Evolutionary conservation across 345 rosid species (phyloP).

Genomic region (Gossypioides kirkii): DNA sequence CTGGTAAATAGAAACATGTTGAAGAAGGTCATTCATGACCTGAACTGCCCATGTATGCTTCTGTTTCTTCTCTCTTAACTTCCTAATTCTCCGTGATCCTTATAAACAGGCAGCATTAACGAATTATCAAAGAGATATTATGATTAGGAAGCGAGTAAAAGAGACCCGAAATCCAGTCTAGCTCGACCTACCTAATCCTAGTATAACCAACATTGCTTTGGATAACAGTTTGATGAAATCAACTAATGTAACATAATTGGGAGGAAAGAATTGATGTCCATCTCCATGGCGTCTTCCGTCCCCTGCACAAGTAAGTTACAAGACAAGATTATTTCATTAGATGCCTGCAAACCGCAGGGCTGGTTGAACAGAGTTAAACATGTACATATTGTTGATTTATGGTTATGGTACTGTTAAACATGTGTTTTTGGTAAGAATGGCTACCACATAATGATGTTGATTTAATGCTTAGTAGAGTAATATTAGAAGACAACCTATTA

Average conservation of each 20-base stretch:
- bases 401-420: not conserved
- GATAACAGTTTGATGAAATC: slow-evolving; percentile 35
- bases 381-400: not conserved
- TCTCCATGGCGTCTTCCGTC: not conserved
- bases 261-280: slow-evolving; percentile 25
- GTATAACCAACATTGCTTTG: slow-evolving; percentile 33
- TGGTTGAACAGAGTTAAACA: not conserved
- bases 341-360: not conserved
- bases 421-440: not conserved
- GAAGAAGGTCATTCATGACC: slow-evolving; percentile 36
- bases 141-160: not conserved
- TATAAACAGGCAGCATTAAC: not conserved
- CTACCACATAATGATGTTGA: not conserved
- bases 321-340: not conserved
- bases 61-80: slow-evolving; percentile 29
- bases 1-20: slow-evolving; percentile 9
- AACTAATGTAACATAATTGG: slow-evolving; percentile 29
- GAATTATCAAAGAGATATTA: not conserved
- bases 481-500: not conserved
- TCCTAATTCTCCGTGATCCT: slow-evolving; percentile 35
- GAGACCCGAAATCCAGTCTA: not conserved
- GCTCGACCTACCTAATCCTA: slow-evolving; percentile 32
- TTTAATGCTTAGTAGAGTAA: not conserved
- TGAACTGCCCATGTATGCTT: slow-evolving; percentile 43
- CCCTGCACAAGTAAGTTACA: not conserved